These are phyloP conservation scores for Capsicum rhomboideum DNA, from an alignment of 257 asterid genomes.

Conservation along the genomic window DNA sequence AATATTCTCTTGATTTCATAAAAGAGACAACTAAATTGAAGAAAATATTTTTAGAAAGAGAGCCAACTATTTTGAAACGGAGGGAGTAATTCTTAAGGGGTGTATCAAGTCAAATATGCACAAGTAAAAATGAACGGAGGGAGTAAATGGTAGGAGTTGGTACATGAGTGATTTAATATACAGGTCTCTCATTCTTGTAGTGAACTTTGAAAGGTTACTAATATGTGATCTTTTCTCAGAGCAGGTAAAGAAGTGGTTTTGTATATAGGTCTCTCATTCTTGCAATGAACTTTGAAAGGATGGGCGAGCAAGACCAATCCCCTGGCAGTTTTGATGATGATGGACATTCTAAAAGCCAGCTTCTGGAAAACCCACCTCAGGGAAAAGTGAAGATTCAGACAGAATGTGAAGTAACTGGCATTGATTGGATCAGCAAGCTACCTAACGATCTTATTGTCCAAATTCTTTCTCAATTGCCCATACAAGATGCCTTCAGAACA, in stretches of 20 bases:
- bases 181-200: background rate
- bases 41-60: no score
- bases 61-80: no score
- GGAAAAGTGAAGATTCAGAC: background rate
- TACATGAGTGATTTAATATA: background rate
- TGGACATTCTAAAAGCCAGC: background rate
- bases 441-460: background rate
- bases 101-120: no score
- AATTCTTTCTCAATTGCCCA: background rate
- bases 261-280: no score
- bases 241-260: no score
- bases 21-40: no score
- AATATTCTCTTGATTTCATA: no score
- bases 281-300: background rate
- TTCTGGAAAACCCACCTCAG: background rate
- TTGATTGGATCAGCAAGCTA: background rate
- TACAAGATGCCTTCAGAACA: background rate
- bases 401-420: background rate
- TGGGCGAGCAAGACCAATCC: background rate
- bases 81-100: no score
- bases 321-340: background rate
- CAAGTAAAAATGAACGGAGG: no score
- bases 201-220: background rate
- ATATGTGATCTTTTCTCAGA: background rate
- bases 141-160: no score